A percentile compares a stretch with the other conserved stretches of the same genome.
phyloP scores from a whole-genome alignment of 2,329 filamentous ascomycete genomes.

The Penicillium brevicompactum region DNA sequence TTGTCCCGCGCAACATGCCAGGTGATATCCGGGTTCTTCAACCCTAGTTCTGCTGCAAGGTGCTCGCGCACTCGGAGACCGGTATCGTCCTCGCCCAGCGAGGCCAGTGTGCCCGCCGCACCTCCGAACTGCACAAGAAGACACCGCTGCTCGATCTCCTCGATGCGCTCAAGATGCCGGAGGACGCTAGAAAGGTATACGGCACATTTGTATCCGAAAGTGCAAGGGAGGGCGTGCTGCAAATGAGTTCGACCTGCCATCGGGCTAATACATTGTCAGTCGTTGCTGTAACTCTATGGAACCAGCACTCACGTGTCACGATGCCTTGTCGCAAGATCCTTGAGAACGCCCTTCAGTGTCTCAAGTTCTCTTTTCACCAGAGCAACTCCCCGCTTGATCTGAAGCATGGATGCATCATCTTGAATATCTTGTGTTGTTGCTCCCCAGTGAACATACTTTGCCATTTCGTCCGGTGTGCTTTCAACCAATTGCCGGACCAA shows the following conservation, averaged over 20 bases:
- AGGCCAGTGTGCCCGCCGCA: slow-evolving; percentile 58
- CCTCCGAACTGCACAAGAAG: slow-evolving; percentile 46
- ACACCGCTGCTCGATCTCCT: slow-evolving; percentile 9
- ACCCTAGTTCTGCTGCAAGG: slow-evolving; percentile 51
- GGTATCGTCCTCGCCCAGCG: slow-evolving; percentile 49
- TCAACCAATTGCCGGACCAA: slow-evolving; percentile 27
- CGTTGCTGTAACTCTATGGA: not conserved
- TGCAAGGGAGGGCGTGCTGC: slow-evolving; percentile 57
- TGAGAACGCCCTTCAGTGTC: slow-evolving; percentile 42
- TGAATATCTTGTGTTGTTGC: slow-evolving; percentile 61
- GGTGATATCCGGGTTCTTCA: slow-evolving; percentile 55
- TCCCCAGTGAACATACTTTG: slow-evolving; percentile 58
- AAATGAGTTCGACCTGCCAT: slow-evolving; percentile 60
- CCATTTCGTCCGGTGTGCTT: slow-evolving; percentile 14
- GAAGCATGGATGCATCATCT: slow-evolving; percentile 55
- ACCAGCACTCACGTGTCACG: slow-evolving; percentile 39
- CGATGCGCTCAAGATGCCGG: slow-evolving; percentile 8
- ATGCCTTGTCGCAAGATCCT: slow-evolving; percentile 45
- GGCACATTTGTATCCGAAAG: slow-evolving; percentile 45
- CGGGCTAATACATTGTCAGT: slow-evolving; percentile 28
- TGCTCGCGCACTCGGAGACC: slow-evolving; percentile 53
- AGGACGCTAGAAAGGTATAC: slow-evolving; percentile 10
- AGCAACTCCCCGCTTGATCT: slow-evolving; percentile 52
- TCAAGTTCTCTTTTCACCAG: slow-evolving; percentile 20
- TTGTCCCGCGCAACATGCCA: slow-evolving; percentile 61